Percentiles rank a stretch among this genome's conserved stretches.
These are phyloP conservation scores for Dactylellina haptotyla DNA, from an alignment of 2,329 filamentous ascomycete species.

Conservation along the genomic window DNA sequence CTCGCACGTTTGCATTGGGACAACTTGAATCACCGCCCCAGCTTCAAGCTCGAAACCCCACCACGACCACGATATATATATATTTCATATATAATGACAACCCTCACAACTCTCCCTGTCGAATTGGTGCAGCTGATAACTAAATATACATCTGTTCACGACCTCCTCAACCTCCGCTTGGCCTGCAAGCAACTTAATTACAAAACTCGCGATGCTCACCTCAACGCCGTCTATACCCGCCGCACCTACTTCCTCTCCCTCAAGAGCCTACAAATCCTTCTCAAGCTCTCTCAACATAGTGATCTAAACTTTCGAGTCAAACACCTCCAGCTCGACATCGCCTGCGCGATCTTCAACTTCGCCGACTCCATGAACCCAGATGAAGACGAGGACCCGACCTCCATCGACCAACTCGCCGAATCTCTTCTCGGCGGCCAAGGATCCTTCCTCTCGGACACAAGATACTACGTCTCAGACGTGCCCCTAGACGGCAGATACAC, in stretches of 20 bases:
- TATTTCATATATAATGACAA: neutral
- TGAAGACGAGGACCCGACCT: neutral
- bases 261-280: constrained; percentile 12
- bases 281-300: constrained; percentile 3
- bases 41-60: neutral
- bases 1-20: too few species aligned
- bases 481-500: neutral
- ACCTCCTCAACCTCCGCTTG: constrained; percentile 15
- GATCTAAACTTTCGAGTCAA: constrained; percentile 7
- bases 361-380: neutral
- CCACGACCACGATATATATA: neutral
- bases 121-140: constrained; percentile 4
- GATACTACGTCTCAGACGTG: neutral
- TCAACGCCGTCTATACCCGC: neutral
- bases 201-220: neutral
- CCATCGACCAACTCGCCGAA: neutral
- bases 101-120: neutral
- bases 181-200: constrained; percentile 2
- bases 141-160: neutral
- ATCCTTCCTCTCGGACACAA: neutral
- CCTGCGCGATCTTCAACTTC: constrained; percentile 6
- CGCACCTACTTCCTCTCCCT: constrained; percentile 5
- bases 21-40: too few species aligned
- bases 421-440: neutral
- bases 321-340: constrained; percentile 14